Base-by-base conservation (phyloP, 2,329 filamentous ascomycete genomes). In the Daldinia sp. region DNA sequence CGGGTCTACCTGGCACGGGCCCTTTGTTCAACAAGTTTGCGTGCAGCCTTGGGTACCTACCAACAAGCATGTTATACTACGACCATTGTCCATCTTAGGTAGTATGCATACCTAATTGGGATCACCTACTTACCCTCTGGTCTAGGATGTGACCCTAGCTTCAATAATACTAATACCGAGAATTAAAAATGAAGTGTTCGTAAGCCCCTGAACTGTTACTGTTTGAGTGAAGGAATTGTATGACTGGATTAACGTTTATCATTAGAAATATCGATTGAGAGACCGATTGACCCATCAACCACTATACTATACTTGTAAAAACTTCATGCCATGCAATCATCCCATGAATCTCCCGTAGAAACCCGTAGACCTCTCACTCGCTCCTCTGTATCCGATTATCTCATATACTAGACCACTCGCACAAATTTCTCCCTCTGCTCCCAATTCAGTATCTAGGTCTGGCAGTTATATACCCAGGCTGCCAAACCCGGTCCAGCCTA, bases 271-370 rank as follows among this genome's bases (percentile, higher is more conserved):
- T 60, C 41, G 39, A 59, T 63, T 57, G 28, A 65, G 53, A 18
- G 65, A 68, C 56, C 63, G 68, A 65, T 65, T 55, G 57, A 68
- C 30, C 51, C 51, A 57, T 62, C 54, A 20, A 57, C 54, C 39
- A 56, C 37, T 41, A 42, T 37, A 42, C 20, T 28, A 23, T 50
- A 30, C 46, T 50, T 30, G 28, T 51, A 51, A 51, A 51, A 51
- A 51, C 3, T 51, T 51, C 46, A 33, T 51, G 15, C 33, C 46
- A 33, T 51, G 26, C 46, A 33, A 33, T 51, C 15, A 50, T 50
- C 15, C 46, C 46, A 23, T 50, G 15, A 50, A 28, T n/a, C 30
- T 23, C 46, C 26, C 23, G 23, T 15, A 6, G 13, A 23, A 50
- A 30, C 23, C 46, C 13, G 13, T 30, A 50, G 4, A 7, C 46